These are phyloP conservation scores for Priceomyces castillae DNA, from an alignment of 805 yeast genomes.

Conservation along the genomic window DNA sequence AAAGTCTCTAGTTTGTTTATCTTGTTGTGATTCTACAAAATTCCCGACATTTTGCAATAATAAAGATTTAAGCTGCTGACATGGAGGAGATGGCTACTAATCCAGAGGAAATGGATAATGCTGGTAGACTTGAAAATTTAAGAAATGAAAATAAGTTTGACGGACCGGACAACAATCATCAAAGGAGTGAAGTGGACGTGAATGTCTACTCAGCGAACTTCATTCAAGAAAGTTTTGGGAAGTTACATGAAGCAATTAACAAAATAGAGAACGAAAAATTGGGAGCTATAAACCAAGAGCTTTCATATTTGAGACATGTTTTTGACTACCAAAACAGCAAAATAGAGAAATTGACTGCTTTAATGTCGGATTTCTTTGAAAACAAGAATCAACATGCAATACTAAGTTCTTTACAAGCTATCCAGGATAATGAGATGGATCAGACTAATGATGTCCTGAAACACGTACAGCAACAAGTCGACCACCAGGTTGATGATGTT, in stretches of 20 bases:
- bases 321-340: conserved; percentile 37
- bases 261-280: conserved; percentile 30
- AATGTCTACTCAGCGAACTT: conserved; percentile 7
- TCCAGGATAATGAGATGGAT: conserved; percentile 22
- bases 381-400: conserved; percentile 27
- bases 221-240: conserved; percentile 11
- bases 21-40: conserved; percentile 3
- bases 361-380: conserved; percentile 32
- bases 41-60: conserved; percentile 14
- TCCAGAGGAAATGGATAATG: conserved; percentile 7
- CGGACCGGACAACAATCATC: not conserved
- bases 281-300: conserved; percentile 24
- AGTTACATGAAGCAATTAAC: conserved; percentile 10
- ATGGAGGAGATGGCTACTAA: conserved; percentile 11
- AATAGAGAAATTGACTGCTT: conserved; percentile 35
- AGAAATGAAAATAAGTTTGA: conserved; percentile 8
- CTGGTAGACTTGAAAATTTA: conserved; percentile 7
- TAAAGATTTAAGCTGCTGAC: conserved; percentile 3
- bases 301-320: conserved; percentile 34
- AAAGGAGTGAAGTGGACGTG: conserved; percentile 6
- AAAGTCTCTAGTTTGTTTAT: conserved; percentile 11
- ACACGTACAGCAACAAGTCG: conserved; percentile 20
- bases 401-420: conserved; percentile 26
- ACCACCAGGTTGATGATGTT: conserved; percentile 18
- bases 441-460: conserved; percentile 20